A percentile compares a stretch with the other conserved stretches of the same genome.
Conservation (phyloP, 78 protist species). For the Dictyostelium citrinum region DNA sequence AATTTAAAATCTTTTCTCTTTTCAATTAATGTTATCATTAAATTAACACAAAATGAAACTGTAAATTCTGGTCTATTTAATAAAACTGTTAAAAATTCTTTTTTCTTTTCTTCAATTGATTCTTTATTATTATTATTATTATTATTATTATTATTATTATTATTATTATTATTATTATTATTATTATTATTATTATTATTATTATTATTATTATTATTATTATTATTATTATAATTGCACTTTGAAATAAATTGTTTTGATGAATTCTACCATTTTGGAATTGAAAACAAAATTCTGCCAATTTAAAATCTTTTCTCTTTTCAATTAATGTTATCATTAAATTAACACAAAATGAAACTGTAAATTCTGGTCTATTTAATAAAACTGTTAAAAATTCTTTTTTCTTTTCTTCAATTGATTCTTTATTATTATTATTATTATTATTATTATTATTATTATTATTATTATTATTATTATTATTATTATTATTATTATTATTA, state of each 20-base stretch:
- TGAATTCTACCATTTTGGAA: neutral
- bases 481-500: neutral
- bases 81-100: neutral
- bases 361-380: neutral
- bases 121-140: neutral
- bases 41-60: neutral
- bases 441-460: too few relatives aligned
- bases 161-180: too few relatives aligned
- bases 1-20: conserved; percentile 5
- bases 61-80: neutral
- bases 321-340: neutral
- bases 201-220: neutral
- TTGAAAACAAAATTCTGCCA: neutral
- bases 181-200: too few relatives aligned
- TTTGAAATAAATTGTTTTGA: neutral
- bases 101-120: neutral
- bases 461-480: too few relatives aligned
- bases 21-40: neutral
- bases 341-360: neutral
- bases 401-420: neutral
- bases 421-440: neutral
- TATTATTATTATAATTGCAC: neutral
- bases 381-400: neutral
- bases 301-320: conserved; percentile 5
- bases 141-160: too few relatives aligned